A percentile compares a stretch with the other conserved stretches of the same genome.
Conservation (phyloP, 257 asterid species). For the Mitragyna speciosa region DNA sequence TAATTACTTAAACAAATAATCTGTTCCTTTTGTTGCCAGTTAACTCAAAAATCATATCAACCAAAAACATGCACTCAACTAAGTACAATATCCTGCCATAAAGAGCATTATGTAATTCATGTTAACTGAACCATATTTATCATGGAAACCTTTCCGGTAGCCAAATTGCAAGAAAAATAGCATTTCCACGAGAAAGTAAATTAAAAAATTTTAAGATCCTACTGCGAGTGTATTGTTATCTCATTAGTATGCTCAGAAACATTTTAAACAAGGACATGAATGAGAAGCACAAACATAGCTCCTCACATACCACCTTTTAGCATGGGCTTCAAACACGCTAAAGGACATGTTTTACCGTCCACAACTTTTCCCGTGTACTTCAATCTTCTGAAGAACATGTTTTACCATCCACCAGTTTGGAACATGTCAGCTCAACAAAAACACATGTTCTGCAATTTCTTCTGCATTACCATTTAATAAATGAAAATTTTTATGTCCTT, state of each 20-base stretch:
- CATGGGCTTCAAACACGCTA: not conserved
- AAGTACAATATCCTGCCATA: not conserved
- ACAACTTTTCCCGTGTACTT: not conserved
- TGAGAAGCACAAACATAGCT: not conserved
- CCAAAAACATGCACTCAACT: not conserved
- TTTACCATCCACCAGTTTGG: not conserved
- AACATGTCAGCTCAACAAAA: not conserved
- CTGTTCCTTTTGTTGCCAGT: not conserved
- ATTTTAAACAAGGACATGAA: not conserved
- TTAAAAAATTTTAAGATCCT: not conserved
- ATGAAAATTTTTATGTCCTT: constrained; percentile 5
- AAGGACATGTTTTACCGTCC: not conserved
- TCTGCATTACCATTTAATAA: constrained; percentile 1
- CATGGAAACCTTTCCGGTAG: not conserved
- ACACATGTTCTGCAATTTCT: not conserved
- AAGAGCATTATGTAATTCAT: not conserved
- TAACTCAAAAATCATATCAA: not conserved
- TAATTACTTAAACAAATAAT: too few species aligned
- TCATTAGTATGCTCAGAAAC: too few species aligned
- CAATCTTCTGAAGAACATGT: not conserved
- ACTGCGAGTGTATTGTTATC: not conserved
- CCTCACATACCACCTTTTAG: not conserved
- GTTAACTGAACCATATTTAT: not conserved
- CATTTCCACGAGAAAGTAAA: not conserved
- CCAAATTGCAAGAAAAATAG: not conserved